Conservation (phyloP, 352 stramenopile genomes). For the Aphanomyces euteiches region DNA sequence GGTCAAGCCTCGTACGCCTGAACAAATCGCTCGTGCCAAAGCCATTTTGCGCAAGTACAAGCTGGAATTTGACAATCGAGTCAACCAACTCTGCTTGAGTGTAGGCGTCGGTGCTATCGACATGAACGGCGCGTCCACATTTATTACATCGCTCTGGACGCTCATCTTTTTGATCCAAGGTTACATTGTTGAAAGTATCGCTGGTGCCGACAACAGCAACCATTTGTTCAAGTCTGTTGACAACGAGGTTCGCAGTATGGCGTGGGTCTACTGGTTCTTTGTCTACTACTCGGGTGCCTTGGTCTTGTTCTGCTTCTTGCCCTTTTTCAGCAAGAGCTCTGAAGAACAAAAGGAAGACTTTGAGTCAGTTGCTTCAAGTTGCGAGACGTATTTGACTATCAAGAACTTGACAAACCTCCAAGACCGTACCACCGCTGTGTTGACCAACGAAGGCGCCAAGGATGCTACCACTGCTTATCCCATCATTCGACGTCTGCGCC, state of each 20-base stretch:
- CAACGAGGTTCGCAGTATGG: background rate
- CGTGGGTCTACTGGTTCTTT: background rate
- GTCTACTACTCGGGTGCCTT: background rate
- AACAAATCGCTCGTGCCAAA: background rate
- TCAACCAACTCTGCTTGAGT: background rate
- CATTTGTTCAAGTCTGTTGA: background rate
- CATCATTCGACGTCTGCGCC: background rate
- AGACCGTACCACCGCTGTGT: background rate
- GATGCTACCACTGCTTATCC: background rate
- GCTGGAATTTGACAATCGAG: background rate
- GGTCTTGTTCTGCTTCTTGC: background rate
- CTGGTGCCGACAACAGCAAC: background rate
- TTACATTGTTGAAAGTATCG: background rate
- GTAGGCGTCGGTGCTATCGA: background rate
- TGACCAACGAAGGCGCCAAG: background rate
- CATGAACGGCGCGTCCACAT: background rate
- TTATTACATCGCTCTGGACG: background rate
- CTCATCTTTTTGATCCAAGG: conserved; percentile 1
- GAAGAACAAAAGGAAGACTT: conserved; percentile 12
- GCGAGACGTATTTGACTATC: background rate
- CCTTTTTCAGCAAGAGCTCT: background rate
- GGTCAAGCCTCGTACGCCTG: background rate
- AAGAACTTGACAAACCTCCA: background rate
- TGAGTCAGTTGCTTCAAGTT: conserved; percentile 1
- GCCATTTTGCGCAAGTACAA: background rate